Base-by-base conservation (phyloP, 306 rosid species). In the Prunus padus region DNA sequence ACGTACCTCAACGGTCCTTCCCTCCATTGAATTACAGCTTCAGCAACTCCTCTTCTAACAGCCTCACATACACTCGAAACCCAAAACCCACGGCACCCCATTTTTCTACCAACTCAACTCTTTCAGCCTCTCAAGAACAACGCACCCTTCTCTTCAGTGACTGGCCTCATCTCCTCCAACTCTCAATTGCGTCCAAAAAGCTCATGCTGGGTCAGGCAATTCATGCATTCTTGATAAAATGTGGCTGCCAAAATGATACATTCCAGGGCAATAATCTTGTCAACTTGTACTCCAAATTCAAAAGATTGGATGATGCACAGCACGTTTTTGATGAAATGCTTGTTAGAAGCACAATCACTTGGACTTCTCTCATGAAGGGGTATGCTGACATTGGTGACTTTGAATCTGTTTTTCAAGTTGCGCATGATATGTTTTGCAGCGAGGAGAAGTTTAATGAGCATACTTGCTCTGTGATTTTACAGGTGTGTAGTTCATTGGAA, bases 351-450 rank as follows among this genome's bases (percentile, higher is more conserved):
- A 85, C 51, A 15, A 76, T 85, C 73, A 85, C 88, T 47, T 88
- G 88, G 88, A 88, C 88, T 72, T 77, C 89, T 82, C 80, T 83
- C 45, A 85, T 88, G 82, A 85, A 83, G 73, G 89, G 89, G 54
- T 81, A 83, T 72, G 79, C 73, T 59, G 76, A 70, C 63, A 77
- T 42, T 11, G 82, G 80, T 49, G 81, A 85, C 30, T 54, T 72
- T 60, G 82, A 42, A 46, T 79, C 74, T 56, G 83, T 88, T 66
- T 83, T 83, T 10, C 19, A 19, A 10, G 40, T 81, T 71, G 87
- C 82, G 2, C 60, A 71, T 65, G 79, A 88, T 28, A 83, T 88
- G 89, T 71, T 76, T 64, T 16, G 50, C 55, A 55, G 59, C 55
- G 80, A 59, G 51, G 88, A 76, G 76, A 77, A 45, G 84, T 77